Conservation (phyloP, 140 eudicot genomes). For the Erigeron philadelphicus region DNA sequence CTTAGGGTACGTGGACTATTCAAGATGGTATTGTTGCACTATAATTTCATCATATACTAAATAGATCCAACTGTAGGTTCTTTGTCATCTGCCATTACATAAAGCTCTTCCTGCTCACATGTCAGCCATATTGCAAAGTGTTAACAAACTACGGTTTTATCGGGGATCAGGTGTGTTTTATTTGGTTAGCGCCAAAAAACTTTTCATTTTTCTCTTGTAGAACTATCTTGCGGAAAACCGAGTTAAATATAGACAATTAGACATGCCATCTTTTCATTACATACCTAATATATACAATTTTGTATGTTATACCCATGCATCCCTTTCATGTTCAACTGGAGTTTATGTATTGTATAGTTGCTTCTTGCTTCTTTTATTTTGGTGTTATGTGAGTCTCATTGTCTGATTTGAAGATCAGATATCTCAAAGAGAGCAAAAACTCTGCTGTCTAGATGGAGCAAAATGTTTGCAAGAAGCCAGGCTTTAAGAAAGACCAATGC, state of each 20-base stretch:
- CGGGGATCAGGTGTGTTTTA: constrained; percentile 73
- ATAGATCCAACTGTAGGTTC: constrained; percentile 48
- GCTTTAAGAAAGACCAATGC: constrained; percentile 50
- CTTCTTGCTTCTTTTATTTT: neutral
- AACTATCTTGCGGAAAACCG: neutral
- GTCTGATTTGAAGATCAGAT: constrained; percentile 93
- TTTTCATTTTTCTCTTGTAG: neutral
- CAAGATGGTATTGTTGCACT: neutral
- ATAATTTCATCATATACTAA: constrained; percentile 11
- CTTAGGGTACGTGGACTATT: constrained; percentile 46
- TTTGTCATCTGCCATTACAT: constrained; percentile 69
- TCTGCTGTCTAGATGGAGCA: constrained; percentile 78
- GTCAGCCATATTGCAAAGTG: constrained; percentile 92
- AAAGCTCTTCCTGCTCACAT: constrained; percentile 85
- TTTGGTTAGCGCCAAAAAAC: neutral
- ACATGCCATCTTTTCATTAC: neutral
- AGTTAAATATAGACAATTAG: neutral
- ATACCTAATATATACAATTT: neutral
- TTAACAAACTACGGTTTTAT: constrained; percentile 75
- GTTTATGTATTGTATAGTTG: constrained; percentile 1
- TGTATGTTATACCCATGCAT: neutral
- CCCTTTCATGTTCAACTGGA: neutral
- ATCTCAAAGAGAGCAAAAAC: constrained; percentile 86
- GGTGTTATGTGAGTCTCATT: constrained; percentile 51
- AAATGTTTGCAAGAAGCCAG: constrained; percentile 68